These are phyloP conservation scores for Rubia tinctorum DNA, from an alignment of 305 asterid species.

Conservation along the genomic window DNA sequence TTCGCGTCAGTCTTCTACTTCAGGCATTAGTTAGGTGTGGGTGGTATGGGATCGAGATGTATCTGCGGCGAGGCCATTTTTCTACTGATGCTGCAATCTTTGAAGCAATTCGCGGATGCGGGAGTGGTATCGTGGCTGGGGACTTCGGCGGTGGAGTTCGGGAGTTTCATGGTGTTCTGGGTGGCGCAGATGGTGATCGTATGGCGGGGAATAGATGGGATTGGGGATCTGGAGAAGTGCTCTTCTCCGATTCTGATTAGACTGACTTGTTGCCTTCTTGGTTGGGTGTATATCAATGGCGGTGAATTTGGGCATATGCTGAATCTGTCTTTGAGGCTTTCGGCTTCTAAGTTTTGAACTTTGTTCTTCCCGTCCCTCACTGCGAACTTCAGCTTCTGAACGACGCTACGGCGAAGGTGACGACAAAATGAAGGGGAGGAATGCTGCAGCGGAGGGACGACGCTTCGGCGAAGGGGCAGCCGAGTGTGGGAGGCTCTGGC, in stretches of 20 bases:
- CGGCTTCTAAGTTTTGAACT: constrained; percentile 64
- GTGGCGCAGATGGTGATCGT: constrained; percentile 54
- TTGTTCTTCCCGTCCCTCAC: constrained; percentile 82
- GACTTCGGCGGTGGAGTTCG: constrained; percentile 70
- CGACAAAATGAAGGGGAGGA: no score
- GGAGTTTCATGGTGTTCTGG: constrained; percentile 73
- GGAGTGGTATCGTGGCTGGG: constrained; percentile 57
- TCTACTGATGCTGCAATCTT: constrained; percentile 44
- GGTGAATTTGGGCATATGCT: constrained; percentile 86
- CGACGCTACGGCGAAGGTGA: no score
- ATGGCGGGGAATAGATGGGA: constrained; percentile 88
- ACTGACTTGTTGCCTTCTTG: constrained; percentile 50
- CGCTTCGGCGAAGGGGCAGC: no score
- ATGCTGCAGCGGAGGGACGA: no score
- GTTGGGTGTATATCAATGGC: constrained; percentile 64
- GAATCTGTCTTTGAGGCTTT: constrained; percentile 51
- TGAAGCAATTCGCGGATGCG: constrained; percentile 43
- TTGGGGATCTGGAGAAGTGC: constrained; percentile 66
- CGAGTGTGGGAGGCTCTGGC: no score
- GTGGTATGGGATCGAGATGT: constrained; percentile 92
- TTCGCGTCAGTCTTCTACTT: no score
- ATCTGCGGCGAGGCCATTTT: constrained; percentile 91
- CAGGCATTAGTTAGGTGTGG: constrained; percentile 84
- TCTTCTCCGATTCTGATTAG: constrained; percentile 67
- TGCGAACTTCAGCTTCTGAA: constrained; percentile 94